Evolutionary conservation across 108 stramenopile species (phyloP), one percentile per base, ranked within the genome.

Genomic region (Pseudonitzschia delicatissima): DNA sequence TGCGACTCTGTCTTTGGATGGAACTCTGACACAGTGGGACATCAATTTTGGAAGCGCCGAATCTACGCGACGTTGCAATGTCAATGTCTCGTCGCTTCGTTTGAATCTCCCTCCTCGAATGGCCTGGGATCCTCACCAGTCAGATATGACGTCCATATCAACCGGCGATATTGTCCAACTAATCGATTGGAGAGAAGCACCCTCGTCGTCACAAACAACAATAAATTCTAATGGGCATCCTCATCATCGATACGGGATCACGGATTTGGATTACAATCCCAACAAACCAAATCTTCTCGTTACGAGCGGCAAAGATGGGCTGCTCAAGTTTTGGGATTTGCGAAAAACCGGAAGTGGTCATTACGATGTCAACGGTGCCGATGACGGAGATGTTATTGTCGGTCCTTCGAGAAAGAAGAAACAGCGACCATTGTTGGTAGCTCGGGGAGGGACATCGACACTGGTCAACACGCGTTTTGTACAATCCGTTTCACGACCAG

Each of bases 401-500:
- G 47, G 47, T 18, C n/a, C n/a, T n/a, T 15, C 40, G 13, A 60
- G 28, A 20, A 67, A 34, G 29, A 61, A 61, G 39, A 61, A 61
- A 36, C 67, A 63, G 66, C 83, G 42, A 51, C 90, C 80, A 59
- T 63, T 83, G 15, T 50, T 79, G 68, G 76, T 76, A 27, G 72
- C 77, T 31, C 76, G 95, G 3, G 88, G 90, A 21, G 96, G 93
- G n/a, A 28, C 98, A 98, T 80, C 76, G 79, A 15, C 96, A 98
- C 83, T 96, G 92, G 94, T 68, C 73, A 25, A 83, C 79, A 13
- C 60, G 66, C 45, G 92, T 96, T 7, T 37, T 53, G 13, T 99
- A 97, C 82, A 99, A 99, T 82, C 94, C 93, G 3, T 98, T 92
- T 79, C 97, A 99, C 74, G 99, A 99, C 80, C 99, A 99, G 77